Conservation (phyloP, 1,284 basidiomycete species). For the Neolentinus lepideus region DNA sequence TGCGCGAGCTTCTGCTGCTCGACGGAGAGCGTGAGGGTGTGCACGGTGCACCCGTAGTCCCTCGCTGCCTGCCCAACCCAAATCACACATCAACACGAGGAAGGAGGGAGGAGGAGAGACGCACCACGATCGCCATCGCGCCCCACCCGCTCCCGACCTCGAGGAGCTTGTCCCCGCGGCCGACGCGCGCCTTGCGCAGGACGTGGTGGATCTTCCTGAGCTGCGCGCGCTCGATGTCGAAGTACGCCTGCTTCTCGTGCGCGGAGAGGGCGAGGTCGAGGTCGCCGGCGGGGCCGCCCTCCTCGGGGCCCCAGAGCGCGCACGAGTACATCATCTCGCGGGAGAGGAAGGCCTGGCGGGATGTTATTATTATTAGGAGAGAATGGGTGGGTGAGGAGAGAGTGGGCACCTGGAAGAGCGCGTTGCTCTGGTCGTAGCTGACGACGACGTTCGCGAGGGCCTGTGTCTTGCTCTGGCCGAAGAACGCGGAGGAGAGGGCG, state of each 20-base stretch:
- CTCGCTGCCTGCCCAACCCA: constrained; percentile 48
- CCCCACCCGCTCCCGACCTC: constrained; percentile 96
- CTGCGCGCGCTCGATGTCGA: constrained; percentile 76
- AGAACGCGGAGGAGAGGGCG: constrained; percentile 70
- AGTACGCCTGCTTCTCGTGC: constrained; percentile 24
- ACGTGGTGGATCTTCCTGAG: constrained; percentile 76
- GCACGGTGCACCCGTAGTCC: constrained; percentile 73
- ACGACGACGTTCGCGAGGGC: constrained; percentile 81
- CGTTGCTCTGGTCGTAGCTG: constrained; percentile 86
- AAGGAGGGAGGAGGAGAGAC: too few species aligned
- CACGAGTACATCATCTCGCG: constrained; percentile 93
- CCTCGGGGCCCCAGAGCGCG: constrained; percentile 69
- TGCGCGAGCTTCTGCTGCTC: constrained; percentile 87
- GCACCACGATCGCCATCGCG: constrained; percentile 80
- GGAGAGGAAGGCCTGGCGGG: constrained; percentile 81
- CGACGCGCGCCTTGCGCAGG: constrained; percentile 68
- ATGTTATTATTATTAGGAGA: too few species aligned
- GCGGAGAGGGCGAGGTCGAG: too few species aligned
- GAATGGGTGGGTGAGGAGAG: too few species aligned
- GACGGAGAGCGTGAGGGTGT: constrained; percentile 79
- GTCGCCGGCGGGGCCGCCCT: constrained; percentile 52
- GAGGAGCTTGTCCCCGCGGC: constrained; percentile 72
- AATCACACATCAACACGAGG: constrained; percentile 10
- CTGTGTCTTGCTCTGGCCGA: constrained; percentile 74
- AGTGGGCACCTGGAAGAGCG: constrained; percentile 71